phyloP scores from a whole-genome alignment of 2,329 filamentous ascomycete species.

The Nemania diffusa region DNA sequence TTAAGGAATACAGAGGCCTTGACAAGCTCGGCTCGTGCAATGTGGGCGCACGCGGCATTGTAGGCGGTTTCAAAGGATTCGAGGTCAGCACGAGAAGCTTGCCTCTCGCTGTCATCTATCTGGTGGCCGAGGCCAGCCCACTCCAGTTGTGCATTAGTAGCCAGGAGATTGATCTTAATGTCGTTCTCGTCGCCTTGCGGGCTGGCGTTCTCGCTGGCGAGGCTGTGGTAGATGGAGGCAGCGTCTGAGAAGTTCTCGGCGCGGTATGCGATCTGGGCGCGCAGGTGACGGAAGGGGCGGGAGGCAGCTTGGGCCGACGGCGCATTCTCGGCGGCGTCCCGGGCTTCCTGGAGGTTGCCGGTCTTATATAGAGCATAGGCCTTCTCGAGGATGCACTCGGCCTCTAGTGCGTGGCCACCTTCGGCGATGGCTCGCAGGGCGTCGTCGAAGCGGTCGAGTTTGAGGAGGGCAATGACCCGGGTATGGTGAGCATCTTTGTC shows the following conservation, averaged over 20 bases:
- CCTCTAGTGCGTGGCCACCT: slow-evolving; percentile 68
- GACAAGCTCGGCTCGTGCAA: slow-evolving; percentile 74
- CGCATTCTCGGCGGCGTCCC: slow-evolving; percentile 53
- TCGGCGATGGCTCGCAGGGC: slow-evolving; percentile 75
- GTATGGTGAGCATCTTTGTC: slow-evolving; percentile 70
- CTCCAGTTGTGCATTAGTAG: slow-evolving; percentile 76
- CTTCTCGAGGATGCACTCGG: slow-evolving; percentile 73
- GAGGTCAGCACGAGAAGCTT: slow-evolving; percentile 68
- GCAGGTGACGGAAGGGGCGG: slow-evolving; percentile 61
- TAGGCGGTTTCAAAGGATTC: slow-evolving; percentile 85
- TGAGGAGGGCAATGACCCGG: slow-evolving; percentile 78
- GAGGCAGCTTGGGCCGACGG: slow-evolving; percentile 44
- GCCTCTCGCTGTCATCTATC: slow-evolving; percentile 63
- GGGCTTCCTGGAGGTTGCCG: slow-evolving; percentile 73
- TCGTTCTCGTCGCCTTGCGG: slow-evolving; percentile 75
- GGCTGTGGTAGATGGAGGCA: slow-evolving; percentile 68
- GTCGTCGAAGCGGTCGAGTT: slow-evolving; percentile 84
- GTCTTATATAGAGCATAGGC: slow-evolving; percentile 88
- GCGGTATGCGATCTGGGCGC: slow-evolving; percentile 77
- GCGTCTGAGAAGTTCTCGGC: slow-evolving; percentile 78
- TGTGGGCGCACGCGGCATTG: slow-evolving; percentile 79
- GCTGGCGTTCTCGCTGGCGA: slow-evolving; percentile 58
- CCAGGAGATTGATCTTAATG: slow-evolving; percentile 78
- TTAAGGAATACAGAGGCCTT: slow-evolving; percentile 75
- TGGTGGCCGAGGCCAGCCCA: slow-evolving; percentile 70